Conservation (phyloP, 2,329 filamentous ascomycete species). For the Aspergillus fijiensis region DNA sequence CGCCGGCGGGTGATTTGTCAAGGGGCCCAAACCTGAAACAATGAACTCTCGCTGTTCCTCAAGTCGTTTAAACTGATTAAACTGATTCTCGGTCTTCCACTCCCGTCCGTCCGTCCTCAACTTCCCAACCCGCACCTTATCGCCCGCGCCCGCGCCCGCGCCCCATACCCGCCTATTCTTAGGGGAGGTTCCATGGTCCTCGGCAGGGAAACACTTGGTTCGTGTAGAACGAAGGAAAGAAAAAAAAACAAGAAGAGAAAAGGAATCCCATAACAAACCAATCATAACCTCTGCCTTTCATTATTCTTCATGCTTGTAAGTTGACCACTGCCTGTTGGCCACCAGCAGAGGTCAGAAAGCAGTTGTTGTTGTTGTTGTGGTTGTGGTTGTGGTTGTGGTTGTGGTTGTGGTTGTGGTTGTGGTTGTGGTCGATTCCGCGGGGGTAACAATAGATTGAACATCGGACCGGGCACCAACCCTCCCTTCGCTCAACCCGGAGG, state of each 20-base stretch:
- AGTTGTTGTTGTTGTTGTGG: too few relatives aligned
- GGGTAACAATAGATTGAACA: neutral
- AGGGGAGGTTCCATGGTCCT: slow-evolving; percentile 9
- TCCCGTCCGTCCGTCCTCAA: neutral
- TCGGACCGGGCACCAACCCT: neutral
- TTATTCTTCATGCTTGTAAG: too few relatives aligned
- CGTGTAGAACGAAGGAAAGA: neutral
- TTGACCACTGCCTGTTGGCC: too few relatives aligned
- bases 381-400: too few relatives aligned
- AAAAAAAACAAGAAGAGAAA: too few relatives aligned
- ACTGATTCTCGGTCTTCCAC: neutral
- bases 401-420: too few relatives aligned
- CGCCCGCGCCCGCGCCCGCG: neutral
- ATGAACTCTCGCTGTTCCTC: slow-evolving; percentile 15
- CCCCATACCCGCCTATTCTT: slow-evolving; percentile 3
- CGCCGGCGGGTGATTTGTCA: slow-evolving; percentile 21
- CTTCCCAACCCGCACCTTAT: neutral
- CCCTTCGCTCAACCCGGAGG: neutral
- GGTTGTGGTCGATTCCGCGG: too few relatives aligned
- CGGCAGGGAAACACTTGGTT: neutral
- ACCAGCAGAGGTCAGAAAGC: too few relatives aligned
- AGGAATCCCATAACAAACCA: too few relatives aligned
- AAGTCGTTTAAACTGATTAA: neutral
- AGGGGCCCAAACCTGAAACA: slow-evolving; percentile 21
- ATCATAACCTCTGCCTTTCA: too few relatives aligned